Evolutionary conservation across 129 eudicot species (phyloP), one percentile per base, ranked within the genome.

Genomic region (Escallonia herrerae): DNA sequence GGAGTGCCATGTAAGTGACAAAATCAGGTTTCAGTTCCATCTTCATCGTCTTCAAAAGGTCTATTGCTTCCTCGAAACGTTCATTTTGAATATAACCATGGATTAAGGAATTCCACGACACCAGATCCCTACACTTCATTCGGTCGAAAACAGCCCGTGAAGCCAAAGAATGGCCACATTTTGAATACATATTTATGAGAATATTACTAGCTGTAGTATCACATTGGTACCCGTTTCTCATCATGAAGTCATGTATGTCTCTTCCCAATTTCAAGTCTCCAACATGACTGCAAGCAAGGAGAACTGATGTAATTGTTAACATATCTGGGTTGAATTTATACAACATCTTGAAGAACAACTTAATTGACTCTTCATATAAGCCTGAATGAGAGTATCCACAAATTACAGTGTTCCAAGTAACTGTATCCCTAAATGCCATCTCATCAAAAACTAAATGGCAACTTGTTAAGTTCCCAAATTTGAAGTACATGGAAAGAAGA

Each of bases 401-500:
- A 15, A 88, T 75, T 41, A 88, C 61, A 22, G 74, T 84, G 72
- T 88, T 84, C 91, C 96, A 88, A 45, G 86, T 84, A 61, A 77
- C 45, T 41, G 63, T 62, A 63, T 88, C 91, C 76, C 65, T 82
- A 70, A 63, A 70, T n/a, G 60, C 76, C 82, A 68, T 84, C 63
- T 75, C 83, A 47, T 76, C 55, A 33, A 84, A 84, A 72, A 82
- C 37, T 62, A 46, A 66, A 38, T 39, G 60, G 41, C 86, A 79
- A 43, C 64, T 73, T 58, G 38, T 37, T 8, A 84, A 60, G 7
- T 53, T 64, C 61, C 72, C 72, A 22, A 73, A 82, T 75, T 88
- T 88, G 48, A 88, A 76, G 74, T 88, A 88, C 91, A 84, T 77
- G 0, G 84, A 77, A 68, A 88, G 88, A 76, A 88, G 84, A 60